Base-by-base conservation (phyloP, 495 filamentous ascomycete species). In the Penicillium antarcticum region DNA sequence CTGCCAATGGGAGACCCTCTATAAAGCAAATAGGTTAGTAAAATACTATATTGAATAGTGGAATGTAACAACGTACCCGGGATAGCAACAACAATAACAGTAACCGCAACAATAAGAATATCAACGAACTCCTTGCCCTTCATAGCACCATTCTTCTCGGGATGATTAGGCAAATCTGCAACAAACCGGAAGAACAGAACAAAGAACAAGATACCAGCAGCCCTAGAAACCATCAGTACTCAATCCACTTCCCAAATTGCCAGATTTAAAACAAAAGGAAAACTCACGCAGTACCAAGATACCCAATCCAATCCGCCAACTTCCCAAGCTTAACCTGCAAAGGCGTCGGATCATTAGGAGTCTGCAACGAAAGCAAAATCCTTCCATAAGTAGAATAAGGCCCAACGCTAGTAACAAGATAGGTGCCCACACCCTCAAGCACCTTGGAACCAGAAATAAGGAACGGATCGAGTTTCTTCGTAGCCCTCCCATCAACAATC, bases 21-120 rank as follows among this genome's bases (percentile, higher is more conserved):
- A 24, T 2, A 52, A 26, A 2, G 18, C 5, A 24, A 10, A 17
- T 12, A 4, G 17, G 42, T 69, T 48, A 70, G 57, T 21, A 34
- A n/a, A 17, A 29, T 5, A n/a, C 29, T 16, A 29, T 16, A 31
- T 13, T 23, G n/a, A 39, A 6, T 39, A 3, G 2, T 21, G n/a
- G 10, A 14, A 35, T 3, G 45, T 36, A 0, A 24, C 18, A 32
- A 49, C 69, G 62, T 46, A 72, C 72, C 72, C 45, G 84, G 84
- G 53, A 87, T 84, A n/a, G 84, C 84, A 31, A 87, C 84, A 19
- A 87, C 84, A 49, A 87, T 81, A 29, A 87, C 81, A 10, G 83
- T 87, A n/a, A 87, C 79, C 23, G 84, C 80, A 33, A 83, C 79
- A 57, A 87, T 87, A 4, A 87, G 73, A 47, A 87, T 87, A 52